phyloP scores from a whole-genome alignment of 2,329 filamentous ascomycete species.

The Pseudogymnoascus sp. region DNA sequence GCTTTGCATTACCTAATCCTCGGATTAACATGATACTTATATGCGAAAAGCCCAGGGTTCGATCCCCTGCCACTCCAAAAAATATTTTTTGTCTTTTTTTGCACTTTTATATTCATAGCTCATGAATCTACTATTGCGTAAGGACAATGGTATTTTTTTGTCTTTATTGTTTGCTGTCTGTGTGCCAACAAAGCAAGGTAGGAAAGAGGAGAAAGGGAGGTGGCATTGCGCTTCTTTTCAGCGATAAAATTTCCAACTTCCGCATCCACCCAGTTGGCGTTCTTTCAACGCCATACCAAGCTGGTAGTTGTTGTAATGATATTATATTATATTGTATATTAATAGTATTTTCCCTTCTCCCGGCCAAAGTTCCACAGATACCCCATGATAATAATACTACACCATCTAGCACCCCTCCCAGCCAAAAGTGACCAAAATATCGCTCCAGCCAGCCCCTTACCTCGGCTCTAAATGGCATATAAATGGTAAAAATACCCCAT shows the following conservation, averaged over 20 bases:
- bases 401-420: not conserved
- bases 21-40: slow-evolving; percentile 10
- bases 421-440: not conserved
- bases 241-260: not conserved
- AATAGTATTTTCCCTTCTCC: not conserved
- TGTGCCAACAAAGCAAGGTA: not conserved
- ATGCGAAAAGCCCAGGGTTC: slow-evolving; percentile 11
- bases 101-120: not conserved
- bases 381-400: not conserved
- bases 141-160: not conserved
- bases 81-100: not conserved
- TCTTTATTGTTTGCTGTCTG: not conserved
- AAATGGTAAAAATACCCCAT: not conserved
- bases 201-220: not conserved
- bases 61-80: slow-evolving; percentile 10
- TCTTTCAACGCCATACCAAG: not conserved
- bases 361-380: not conserved
- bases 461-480: not conserved
- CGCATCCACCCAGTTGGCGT: not conserved
- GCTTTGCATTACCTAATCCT: slow-evolving; percentile 10
- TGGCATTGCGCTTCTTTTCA: not conserved
- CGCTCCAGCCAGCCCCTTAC: not conserved
- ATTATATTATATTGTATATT: not conserved
- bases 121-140: not conserved
- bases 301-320: not conserved